phyloP scores from a whole-genome alignment of 2,329 filamentous ascomycete genomes.

The Ophiosphaerella herpotricha region DNA sequence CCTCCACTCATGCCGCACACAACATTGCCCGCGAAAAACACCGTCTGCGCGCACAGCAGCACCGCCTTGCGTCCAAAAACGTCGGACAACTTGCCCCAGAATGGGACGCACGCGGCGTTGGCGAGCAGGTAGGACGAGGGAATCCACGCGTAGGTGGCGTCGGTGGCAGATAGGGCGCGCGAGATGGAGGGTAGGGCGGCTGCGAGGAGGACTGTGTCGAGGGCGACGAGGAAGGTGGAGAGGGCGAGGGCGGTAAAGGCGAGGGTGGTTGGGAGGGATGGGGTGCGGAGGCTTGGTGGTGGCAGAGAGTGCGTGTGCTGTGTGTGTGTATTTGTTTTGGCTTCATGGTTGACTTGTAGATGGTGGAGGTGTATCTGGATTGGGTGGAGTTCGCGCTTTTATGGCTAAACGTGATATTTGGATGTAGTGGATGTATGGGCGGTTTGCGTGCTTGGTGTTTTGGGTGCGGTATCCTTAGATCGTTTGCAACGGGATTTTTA shows the following conservation, averaged over 20 bases:
- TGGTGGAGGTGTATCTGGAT: no score
- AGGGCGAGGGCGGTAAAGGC: conserved; percentile 39
- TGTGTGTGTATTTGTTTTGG: no score
- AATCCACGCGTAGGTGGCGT: conserved; percentile 77
- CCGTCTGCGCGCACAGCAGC: conserved; percentile 39
- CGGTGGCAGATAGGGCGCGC: conserved; percentile 63
- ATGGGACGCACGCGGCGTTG: conserved; percentile 46
- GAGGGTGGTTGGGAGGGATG: conserved; percentile 10
- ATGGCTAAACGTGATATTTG: no score
- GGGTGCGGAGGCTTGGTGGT: neutral
- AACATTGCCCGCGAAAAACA: conserved; percentile 57
- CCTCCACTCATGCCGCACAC: conserved; percentile 54
- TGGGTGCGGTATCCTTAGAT: no score
- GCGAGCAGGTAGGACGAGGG: conserved; percentile 54
- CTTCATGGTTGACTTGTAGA: no score
- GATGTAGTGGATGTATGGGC: no score
- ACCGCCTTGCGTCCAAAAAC: conserved; percentile 46
- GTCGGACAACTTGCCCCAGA: conserved; percentile 49
- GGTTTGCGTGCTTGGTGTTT: no score
- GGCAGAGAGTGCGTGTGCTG: neutral
- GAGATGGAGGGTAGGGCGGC: conserved; percentile 70
- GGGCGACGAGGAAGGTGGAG: conserved; percentile 49
- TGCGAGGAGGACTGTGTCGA: conserved; percentile 63
- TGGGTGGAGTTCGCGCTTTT: no score
- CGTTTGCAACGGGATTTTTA: no score